Evolutionary conservation across 345 rosid species (phyloP), one percentile per base, ranked within the genome.

Genomic region (Hibiscus syriacus): DNA sequence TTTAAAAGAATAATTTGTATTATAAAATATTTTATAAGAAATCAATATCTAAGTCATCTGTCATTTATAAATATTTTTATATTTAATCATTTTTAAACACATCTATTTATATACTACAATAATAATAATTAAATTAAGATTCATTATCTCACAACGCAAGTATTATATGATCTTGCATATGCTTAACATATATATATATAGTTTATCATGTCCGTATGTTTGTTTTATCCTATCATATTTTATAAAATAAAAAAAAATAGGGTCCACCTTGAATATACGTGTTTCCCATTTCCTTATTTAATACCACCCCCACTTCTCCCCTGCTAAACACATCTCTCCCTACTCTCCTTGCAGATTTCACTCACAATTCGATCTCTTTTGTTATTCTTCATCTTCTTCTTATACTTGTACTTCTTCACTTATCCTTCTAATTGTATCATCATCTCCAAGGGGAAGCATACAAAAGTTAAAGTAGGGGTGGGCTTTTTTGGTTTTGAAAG

Each of bases 231-330:
- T 34, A 34, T 34, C 38, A 6, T 34, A 34, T 0, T 7, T 34
- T 34, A 34, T 34, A 6, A 34, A 34, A 34, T n/a, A n/a, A n/a
- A n/a, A 19, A 49, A 17, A 49, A 8, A n/a, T 19, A 12, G 69
- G 78, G 6, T 73, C 80, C 76, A 60, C 61, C 34, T 54, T 39
- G 48, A 38, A 43, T 58, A 41, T 36, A n/a, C 16, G n/a, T 49
- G 11, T 34, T 34, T 34, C 38, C 46, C 38, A 48, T 43, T 43
- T 58, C 55, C 80, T 53, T 76, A 76, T 77, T 59, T 56, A 80
- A 77, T 52, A 14, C 23, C 75, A 60, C 50, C 63, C n/a, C 48
- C 48, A 43, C 48, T 13, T 43, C 48, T 43, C 17, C 48, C n/a
- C 48, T 43, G n/a, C 48, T 12, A 43, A 43, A 43, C 46, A 14